Evolutionary conservation across 139 green algal species (phyloP).

Genomic region (Tetraselmis chui): DNA sequence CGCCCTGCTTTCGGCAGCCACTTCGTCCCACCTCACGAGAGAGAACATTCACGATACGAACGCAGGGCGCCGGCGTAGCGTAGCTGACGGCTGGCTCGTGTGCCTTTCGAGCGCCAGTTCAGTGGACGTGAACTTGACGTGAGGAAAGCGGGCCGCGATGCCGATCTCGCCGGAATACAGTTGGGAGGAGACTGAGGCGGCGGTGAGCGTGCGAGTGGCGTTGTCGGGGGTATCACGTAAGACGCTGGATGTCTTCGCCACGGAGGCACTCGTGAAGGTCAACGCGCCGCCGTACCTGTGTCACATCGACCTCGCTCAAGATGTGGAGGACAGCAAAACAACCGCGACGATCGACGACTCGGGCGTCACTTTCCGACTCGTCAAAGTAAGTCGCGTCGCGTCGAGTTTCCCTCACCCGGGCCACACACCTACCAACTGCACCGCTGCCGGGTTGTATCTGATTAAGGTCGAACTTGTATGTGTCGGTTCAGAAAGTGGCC

Average conservation of each 20-base stretch:
- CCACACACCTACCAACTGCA: too few relatives aligned
- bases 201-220: not conserved
- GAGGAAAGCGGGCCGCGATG: not conserved
- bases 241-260: constrained; percentile 1
- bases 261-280: constrained; percentile 4
- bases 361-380: not conserved
- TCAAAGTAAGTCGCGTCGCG: not conserved
- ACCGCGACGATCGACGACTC: not conserved
- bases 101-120: too few relatives aligned
- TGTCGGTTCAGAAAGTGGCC: not conserved
- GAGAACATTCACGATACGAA: too few relatives aligned
- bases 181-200: constrained; percentile 5
- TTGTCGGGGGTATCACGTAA: not conserved
- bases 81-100: too few relatives aligned
- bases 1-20: too few relatives aligned
- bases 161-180: constrained; percentile 1
- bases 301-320: not conserved
- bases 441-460: too few relatives aligned
- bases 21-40: too few relatives aligned
- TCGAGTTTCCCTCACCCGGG: too few relatives aligned
- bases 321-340: not conserved
- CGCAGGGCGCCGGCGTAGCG: too few relatives aligned
- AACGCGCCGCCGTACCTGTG: constrained; percentile 11
- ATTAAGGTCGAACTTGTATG: too few relatives aligned
- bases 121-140: too few relatives aligned